Conservation (phyloP, 768 basidiomycete species). For the Auriscalpium orientale region DNA sequence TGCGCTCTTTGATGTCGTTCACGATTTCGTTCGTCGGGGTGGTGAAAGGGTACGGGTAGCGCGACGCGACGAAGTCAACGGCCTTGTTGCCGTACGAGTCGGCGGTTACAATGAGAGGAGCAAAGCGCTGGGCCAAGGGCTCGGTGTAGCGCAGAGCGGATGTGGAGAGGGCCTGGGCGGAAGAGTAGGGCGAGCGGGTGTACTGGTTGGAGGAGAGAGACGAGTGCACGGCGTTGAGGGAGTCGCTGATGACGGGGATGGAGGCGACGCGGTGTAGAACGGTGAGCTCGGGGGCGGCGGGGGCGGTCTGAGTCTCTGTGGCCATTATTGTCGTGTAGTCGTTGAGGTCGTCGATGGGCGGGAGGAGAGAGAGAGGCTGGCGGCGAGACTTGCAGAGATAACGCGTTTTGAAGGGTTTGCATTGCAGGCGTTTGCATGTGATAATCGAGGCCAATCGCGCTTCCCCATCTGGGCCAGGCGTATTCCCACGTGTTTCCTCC, state of each 20-base stretch:
- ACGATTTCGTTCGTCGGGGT: constrained; percentile 66
- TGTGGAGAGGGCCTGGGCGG: constrained; percentile 52
- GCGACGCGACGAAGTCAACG: constrained; percentile 63
- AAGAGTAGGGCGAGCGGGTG: constrained; percentile 58
- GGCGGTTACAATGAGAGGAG: constrained; percentile 55
- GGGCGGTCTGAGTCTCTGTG: constrained; percentile 24
- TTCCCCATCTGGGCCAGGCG: too few species aligned
- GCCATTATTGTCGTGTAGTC: constrained; percentile 25
- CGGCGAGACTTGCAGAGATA: too few species aligned
- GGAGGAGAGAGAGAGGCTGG: too few species aligned
- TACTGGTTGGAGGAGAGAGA: constrained; percentile 52
- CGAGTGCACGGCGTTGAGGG: constrained; percentile 49
- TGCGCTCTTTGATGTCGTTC: constrained; percentile 48
- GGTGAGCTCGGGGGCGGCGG: constrained; percentile 47
- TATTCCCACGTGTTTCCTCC: too few species aligned
- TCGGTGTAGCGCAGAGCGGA: constrained; percentile 38
- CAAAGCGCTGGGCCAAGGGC: constrained; percentile 58
- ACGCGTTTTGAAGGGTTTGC: too few species aligned
- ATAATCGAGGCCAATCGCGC: too few species aligned
- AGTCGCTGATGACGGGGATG: constrained; percentile 67
- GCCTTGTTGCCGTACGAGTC: constrained; percentile 69
- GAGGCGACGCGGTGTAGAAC: constrained; percentile 55
- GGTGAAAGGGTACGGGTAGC: constrained; percentile 72
- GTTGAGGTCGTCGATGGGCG: not conserved
- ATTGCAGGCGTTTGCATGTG: too few species aligned